phyloP scores from a whole-genome alignment of 208 protist species.

The Acanthamoeba comandoni region DNA sequence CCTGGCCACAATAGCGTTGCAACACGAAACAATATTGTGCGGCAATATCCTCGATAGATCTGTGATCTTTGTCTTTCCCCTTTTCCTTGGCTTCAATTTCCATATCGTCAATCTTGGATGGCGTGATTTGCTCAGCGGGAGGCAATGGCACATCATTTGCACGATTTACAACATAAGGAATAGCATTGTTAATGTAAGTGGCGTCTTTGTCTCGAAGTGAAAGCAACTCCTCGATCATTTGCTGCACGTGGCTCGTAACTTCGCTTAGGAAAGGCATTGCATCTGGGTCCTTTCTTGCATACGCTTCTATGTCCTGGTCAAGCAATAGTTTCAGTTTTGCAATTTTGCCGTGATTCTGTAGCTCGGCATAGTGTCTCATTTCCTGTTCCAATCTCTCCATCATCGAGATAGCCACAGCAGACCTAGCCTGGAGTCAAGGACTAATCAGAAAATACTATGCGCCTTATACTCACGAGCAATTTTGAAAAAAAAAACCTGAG shows the following conservation, averaged over 20 bases:
- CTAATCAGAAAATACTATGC: background rate
- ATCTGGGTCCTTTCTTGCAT: slow-evolving; percentile 19
- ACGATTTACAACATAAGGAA: slow-evolving; percentile 59
- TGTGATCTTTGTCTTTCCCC: slow-evolving; percentile 25
- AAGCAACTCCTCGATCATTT: slow-evolving; percentile 35
- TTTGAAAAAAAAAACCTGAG: slow-evolving; percentile 73
- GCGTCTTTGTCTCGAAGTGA: slow-evolving; percentile 49
- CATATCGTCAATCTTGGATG: slow-evolving; percentile 2
- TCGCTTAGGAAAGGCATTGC: slow-evolving; percentile 11
- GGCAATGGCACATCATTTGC: slow-evolving; percentile 61
- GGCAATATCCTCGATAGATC: background rate
- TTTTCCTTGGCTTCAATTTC: slow-evolving; percentile 45
- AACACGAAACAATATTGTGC: slow-evolving; percentile 57
- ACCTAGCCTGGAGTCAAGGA: slow-evolving; percentile 28
- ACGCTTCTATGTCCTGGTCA: slow-evolving; percentile 77
- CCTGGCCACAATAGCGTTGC: slow-evolving; percentile 64
- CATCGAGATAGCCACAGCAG: slow-evolving; percentile 88
- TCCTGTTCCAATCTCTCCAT: slow-evolving; percentile 90
- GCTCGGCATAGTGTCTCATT: slow-evolving; percentile 85
- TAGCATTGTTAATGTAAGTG: slow-evolving; percentile 64
- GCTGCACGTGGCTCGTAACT: slow-evolving; percentile 14
- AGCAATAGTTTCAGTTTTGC: slow-evolving; percentile 83
- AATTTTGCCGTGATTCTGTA: slow-evolving; percentile 81
- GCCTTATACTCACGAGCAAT: background rate
- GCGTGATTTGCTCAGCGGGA: background rate